Base-by-base conservation (phyloP, 169 alveolate genomes). In the Plasmodium ovale region DNA sequence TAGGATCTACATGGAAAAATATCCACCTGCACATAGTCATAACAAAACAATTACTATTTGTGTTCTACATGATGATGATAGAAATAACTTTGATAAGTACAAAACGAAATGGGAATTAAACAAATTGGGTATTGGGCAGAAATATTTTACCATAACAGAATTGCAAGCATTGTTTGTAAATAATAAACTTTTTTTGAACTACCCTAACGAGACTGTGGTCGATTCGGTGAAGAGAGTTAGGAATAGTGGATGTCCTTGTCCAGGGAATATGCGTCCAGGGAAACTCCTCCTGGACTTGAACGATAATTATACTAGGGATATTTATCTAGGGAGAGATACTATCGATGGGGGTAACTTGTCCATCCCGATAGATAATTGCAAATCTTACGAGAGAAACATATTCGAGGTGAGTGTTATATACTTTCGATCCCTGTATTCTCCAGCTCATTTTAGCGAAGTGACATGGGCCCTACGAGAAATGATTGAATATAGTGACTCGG, bases 401-500 rank as follows among this genome's bases (percentile, higher is more conserved):
- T 62, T 35, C 9, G 95, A 93, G 85, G 87, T 95, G 14, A 82
- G 95, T n/a, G 87, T 95, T 56, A 72, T 93, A 60, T 94, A 93
- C 67, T 92, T 93, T 31, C 64, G 96, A n/a, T 62, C 95, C 3
- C 89, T 91, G 12, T 95, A 95, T 69, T 12, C 89, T 59, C 96
- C 95, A 31, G 92, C 92, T 64, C 94, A 74, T 47, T 74, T 67
- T 49, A 87, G 93, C 70, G 96, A 87, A 35, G 85, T 56, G 29
- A 67, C 89, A 0, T 95, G 97, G 96, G 25, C 37, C 37, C 87
- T 93, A 27, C 25, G 96, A 25, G 97, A 94, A 79, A 37, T 92
- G 51, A 68, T 95, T 16, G 97, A 95, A 84, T 42, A 67, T 19
- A 69, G 94, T 31, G 94, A 91, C 37, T 95, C 97, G n/a, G 92